Base-by-base conservation (phyloP, 345 rosid genomes). In the Angophora floribunda region DNA sequence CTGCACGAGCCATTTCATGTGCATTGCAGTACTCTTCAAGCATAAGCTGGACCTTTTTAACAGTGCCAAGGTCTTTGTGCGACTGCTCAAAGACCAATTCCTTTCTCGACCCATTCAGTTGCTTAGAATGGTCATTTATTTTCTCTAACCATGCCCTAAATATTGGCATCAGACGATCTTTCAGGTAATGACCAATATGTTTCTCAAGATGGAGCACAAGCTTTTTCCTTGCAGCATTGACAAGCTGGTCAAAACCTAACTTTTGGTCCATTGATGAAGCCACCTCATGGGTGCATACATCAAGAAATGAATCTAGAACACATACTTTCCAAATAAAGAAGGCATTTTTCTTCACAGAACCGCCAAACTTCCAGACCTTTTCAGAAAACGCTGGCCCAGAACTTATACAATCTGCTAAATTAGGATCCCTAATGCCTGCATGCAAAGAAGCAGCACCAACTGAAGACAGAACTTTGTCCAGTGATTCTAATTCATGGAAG, bases 291-390 rank as follows among this genome's bases (percentile, higher is more conserved):
- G 95, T 91, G 92, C 98, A 97, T 85, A 93, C 94, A 94, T 95
- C 99, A 88, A 97, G 95, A 91, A 97, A 94, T 90, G 96, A 93
- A 91, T 95, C 95, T 88, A 96, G 88, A 89, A 97, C 89, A 89
- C 93, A 94, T 88, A 95, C 89, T 93, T 97, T 95, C 99, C 99
- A 97, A 90, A 97, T 94, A 90, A 97, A 97, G 90, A 95, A 96
- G 82, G 95, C 93, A 85, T 95, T 96, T 90, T 78, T 91, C 91
- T 90, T 91, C 89, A 92, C 92, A 55, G 93, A 88, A 87, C 93
- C 91, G 53, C 94, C 94, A 89, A 95, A 94, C 85, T 93, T 95
- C 99, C 99, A 97, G 89, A 94, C 89, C 85, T 91, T 86, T 92
- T 94, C 97, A 89, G 95, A 93, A 55, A 92, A 49, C 15, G 94